Evolutionary conservation across 1,284 basidiomycete genomes (phyloP), one percentile per base, ranked within the genome.

Genomic region (Cutaneotrichosporon sp.): DNA sequence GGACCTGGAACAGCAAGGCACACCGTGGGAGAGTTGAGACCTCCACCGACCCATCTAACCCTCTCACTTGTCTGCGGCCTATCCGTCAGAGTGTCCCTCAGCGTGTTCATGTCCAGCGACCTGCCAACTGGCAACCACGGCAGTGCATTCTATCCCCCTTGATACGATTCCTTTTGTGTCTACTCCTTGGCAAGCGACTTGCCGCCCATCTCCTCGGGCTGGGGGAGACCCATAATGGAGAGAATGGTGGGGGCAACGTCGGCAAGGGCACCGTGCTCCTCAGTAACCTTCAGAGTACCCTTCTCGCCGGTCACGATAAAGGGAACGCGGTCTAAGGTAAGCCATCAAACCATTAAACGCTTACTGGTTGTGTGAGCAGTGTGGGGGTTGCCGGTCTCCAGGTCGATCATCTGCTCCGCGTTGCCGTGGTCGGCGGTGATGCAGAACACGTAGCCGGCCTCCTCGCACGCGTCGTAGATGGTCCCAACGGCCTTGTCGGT

Each of bases 341-440:
- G 61, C n/a, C 2, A 18, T 20, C 1, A n/a, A 34, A 18, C 1
- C 13, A n/a, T 7, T 2, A 18, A 11, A 1, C 7, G 64, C 75
- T 62, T 51, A 78, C 76, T 79, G 60, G 78, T 80, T 31, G 79
- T 81, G 72, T 81, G 79, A 9, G 79, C 78, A 42, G 77, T 79
- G 78, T 93, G 91, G 20, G 91, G 91, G 54, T 86, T 87, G 29
- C 90, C 90, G 1, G 91, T 93, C 67, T 87, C 83, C 6, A 84
- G 83, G 79, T 95, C 90, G 66, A 88, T 82, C 92, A 95, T 95
- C 81, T 94, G 90, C 65, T 78, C 77, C 49, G 78, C 92, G 74
- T 95, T 94, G 18, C 92, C 92, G 75, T 94, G 92, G 77, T 95
- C 92, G n/a, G 92, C 87, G 7, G 92, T 95, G 78, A 95, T 83